Conservation (phyloP, 2,329 filamentous ascomycete genomes). For the Ceratocystis harringtonii region DNA sequence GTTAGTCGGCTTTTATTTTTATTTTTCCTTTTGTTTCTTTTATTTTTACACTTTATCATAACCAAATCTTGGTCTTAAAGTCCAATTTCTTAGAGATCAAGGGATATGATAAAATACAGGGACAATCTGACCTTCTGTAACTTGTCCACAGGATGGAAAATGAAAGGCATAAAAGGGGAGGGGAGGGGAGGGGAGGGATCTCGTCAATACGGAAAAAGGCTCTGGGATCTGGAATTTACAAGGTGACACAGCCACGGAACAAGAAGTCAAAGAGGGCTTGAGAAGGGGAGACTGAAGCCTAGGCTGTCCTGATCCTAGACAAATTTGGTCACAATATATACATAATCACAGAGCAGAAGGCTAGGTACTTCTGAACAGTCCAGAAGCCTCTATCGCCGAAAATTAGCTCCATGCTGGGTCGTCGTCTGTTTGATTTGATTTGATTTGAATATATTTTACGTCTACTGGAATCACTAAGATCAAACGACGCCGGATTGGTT, state of each 20-base stretch:
- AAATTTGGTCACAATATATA: neutral
- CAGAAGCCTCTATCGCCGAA: neutral
- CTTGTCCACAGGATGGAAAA: no score
- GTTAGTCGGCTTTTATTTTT: no score
- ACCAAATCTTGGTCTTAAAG: no score
- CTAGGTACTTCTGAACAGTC: neutral
- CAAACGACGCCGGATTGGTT: no score
- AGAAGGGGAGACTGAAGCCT: neutral
- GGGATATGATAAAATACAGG: no score
- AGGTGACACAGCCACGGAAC: neutral
- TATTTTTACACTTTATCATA: no score
- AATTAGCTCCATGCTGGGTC: no score
- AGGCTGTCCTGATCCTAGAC: neutral
- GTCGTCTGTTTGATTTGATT: neutral
- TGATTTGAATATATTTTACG: no score
- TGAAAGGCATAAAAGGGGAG: neutral
- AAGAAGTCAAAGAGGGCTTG: neutral
- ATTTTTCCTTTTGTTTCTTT: no score
- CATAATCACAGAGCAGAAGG: neutral
- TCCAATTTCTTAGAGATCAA: no score
- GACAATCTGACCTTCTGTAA: no score
- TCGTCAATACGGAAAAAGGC: neutral
- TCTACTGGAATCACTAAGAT: no score
- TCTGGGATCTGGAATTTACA: neutral
- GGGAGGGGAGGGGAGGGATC: neutral